These are phyloP conservation scores for Elymus sibiricus DNA, from an alignment of 176 grass and related monocot genomes.

Conservation along the genomic window DNA sequence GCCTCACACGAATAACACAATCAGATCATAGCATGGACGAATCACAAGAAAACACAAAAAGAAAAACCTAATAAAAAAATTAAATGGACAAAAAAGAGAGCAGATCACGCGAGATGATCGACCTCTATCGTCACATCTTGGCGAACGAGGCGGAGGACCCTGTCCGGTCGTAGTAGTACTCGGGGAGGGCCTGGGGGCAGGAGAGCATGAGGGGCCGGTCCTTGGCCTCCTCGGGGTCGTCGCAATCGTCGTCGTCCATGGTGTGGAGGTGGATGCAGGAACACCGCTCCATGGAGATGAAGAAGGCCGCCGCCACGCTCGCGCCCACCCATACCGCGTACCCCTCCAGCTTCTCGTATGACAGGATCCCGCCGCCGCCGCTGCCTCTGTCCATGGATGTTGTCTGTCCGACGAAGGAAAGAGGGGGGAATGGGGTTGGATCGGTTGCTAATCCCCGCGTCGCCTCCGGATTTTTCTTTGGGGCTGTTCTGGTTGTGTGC, in stretches of 20 bases:
- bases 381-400: constrained; percentile 24
- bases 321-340: constrained; percentile 59
- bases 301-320: constrained; percentile 67
- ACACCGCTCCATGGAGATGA: constrained; percentile 71
- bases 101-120: background rate
- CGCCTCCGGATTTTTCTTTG: background rate
- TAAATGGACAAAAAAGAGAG: constrained; percentile 1
- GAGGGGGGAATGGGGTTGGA: background rate
- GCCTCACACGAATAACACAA: background rate
- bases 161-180: constrained; percentile 47
- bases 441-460: background rate
- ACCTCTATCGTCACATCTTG: constrained; percentile 34
- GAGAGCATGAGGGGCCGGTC: constrained; percentile 67
- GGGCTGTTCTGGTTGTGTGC: background rate
- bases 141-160: constrained; percentile 34
- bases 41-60: background rate
- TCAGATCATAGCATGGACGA: background rate
- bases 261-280: constrained; percentile 88
- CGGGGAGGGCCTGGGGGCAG: constrained; percentile 38
- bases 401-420: background rate
- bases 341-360: constrained; percentile 19
- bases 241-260: constrained; percentile 58
- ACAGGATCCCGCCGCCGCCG: constrained; percentile 13
- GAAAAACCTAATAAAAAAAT: background rate
- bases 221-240: constrained; percentile 64